Conservation (phyloP, 2,329 filamentous ascomycete species). For the Apiospora rasikravindrae region DNA sequence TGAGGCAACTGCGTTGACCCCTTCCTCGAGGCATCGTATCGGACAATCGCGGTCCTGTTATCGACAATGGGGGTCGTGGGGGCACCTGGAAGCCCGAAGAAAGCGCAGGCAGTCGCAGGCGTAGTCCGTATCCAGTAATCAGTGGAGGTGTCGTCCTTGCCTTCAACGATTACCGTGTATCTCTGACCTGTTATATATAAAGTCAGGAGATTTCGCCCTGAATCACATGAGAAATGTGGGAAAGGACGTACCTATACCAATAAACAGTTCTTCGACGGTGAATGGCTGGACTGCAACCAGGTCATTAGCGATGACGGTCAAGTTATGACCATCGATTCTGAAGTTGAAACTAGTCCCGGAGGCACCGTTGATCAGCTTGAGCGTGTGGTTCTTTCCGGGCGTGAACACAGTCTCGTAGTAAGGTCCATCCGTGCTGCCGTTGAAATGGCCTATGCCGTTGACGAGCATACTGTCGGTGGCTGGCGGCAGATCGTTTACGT, state of each 20-base stretch:
- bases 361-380: conserved; percentile 57
- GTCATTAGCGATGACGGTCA: conserved; percentile 57
- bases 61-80: conserved; percentile 37
- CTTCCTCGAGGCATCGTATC: conserved; percentile 37
- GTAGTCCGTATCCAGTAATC: conserved; percentile 54
- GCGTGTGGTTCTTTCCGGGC: conserved; percentile 52
- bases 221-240: conserved; percentile 20
- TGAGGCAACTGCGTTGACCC: not conserved
- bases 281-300: conserved; percentile 58
- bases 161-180: conserved; percentile 51
- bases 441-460: conserved; percentile 48
- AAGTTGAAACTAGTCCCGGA: conserved; percentile 55
- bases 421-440: conserved; percentile 35
- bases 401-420: conserved; percentile 43
- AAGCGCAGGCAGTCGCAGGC: conserved; percentile 42
- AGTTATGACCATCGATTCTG: conserved; percentile 52
- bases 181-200: conserved; percentile 33
- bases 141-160: conserved; percentile 39
- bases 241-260: conserved; percentile 55
- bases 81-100: conserved; percentile 29
- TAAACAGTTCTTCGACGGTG: conserved; percentile 52
- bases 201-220: not conserved
- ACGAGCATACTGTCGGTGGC: conserved; percentile 49
- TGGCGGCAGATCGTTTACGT: conserved; percentile 41
- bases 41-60: conserved; percentile 53